A percentile compares a stretch with the other conserved stretches of the same genome.
phyloP scores from a whole-genome alignment of 2,329 filamentous ascomycete species.

The Neonectria neomacrospora region DNA sequence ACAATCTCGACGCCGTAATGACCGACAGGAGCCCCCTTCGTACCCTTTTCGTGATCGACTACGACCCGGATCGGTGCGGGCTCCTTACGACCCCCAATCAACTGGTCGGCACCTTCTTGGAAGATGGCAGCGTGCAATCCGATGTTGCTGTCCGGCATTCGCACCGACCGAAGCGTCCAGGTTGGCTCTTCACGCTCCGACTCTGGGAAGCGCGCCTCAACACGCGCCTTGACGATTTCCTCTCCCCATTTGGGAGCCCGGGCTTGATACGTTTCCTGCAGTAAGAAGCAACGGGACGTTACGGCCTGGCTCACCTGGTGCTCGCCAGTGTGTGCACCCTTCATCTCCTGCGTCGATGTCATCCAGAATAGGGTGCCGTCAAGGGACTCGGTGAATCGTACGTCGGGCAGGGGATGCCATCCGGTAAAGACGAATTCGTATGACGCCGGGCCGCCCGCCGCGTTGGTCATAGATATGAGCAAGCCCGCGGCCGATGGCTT shows the following conservation, averaged over 20 bases:
- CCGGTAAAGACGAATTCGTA: conserved; percentile 82
- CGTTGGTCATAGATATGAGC: conserved; percentile 72
- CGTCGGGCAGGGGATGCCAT: conserved; percentile 74
- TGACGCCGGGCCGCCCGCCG: conserved; percentile 67
- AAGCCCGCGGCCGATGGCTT: conserved; percentile 75
- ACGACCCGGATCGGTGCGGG: conserved; percentile 77
- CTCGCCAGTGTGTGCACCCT: conserved; percentile 61
- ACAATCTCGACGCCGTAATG: conserved; percentile 79
- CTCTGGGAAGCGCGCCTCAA: conserved; percentile 87
- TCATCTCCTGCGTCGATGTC: conserved; percentile 71
- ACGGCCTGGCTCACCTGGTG: conserved; percentile 57
- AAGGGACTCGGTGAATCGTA: conserved; percentile 77
- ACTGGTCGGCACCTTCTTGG: conserved; percentile 72
- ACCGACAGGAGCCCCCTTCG: conserved; percentile 72
- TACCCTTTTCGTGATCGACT: conserved; percentile 75
- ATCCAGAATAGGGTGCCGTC: conserved; percentile 75
- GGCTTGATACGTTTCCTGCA: conserved; percentile 81
- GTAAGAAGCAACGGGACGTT: conserved; percentile 74
- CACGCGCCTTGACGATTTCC: conserved; percentile 85
- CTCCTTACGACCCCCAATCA: conserved; percentile 72
- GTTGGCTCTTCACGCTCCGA: conserved; percentile 81
- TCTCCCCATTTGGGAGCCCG: conserved; percentile 82
- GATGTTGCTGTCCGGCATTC: conserved; percentile 69
- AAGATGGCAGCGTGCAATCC: conserved; percentile 75
- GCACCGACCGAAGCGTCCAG: conserved; percentile 82